These are phyloP conservation scores for Spinacia oleracea DNA, from an alignment of 179 eudicot genomes.

Conservation along the genomic window DNA sequence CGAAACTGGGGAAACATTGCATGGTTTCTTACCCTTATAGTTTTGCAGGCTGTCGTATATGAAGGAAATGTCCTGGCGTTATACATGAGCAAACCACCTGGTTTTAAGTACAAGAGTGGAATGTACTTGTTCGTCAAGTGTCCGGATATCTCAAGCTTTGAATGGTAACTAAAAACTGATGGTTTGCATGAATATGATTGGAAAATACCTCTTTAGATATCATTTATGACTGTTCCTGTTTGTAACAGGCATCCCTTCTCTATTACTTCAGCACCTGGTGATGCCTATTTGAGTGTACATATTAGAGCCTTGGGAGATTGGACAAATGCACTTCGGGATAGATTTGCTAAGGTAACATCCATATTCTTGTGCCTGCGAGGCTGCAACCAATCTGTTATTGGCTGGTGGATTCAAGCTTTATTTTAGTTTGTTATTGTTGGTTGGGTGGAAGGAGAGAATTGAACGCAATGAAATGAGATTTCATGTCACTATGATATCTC, in stretches of 20 bases:
- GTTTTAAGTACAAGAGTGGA: conserved; percentile 91
- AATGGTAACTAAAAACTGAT: conserved; percentile 53
- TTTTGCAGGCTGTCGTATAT: conserved; percentile 75
- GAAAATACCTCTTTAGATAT: too few species aligned
- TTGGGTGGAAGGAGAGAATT: neutral
- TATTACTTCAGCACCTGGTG: conserved; percentile 94
- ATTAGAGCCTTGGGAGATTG: conserved; percentile 91
- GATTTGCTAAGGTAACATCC: conserved; percentile 57
- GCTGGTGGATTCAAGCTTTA: neutral
- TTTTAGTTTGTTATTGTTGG: neutral
- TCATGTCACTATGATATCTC: neutral
- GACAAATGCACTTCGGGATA: conserved; percentile 68
- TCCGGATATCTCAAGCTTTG: conserved; percentile 77
- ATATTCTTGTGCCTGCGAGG: neutral
- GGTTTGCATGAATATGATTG: neutral
- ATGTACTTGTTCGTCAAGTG: conserved; percentile 97
- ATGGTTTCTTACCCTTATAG: conserved; percentile 14
- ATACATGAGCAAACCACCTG: conserved; percentile 84
- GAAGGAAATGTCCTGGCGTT: conserved; percentile 85
- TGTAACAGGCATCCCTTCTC: conserved; percentile 92
- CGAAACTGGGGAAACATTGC: conserved; percentile 4
- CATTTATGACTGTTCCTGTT: neutral
- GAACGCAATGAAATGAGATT: too few species aligned
- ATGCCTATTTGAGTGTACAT: conserved; percentile 84
- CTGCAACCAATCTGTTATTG: too few species aligned